phyloP scores from a whole-genome alignment of 192 early-diverging fungal genomes.

The Dispira parvispora region DNA sequence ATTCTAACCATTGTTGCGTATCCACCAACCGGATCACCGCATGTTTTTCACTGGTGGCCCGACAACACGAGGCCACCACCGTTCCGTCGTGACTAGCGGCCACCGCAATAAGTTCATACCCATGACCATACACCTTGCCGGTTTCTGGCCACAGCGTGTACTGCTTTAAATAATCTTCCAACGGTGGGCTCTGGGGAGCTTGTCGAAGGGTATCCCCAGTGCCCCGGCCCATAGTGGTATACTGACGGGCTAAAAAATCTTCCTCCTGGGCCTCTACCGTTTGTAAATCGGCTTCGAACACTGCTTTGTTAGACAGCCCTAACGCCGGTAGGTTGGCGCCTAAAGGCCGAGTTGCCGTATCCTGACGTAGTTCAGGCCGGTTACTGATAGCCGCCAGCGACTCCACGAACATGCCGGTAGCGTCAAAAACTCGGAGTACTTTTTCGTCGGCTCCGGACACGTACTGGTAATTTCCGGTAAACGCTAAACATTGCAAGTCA shows the following conservation, averaged over 20 bases:
- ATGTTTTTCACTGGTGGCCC: conserved; percentile 17
- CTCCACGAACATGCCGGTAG: conserved; percentile 58
- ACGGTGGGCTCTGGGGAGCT: conserved; percentile 41
- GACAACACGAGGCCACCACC: conserved; percentile 44
- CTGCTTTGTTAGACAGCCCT: conserved; percentile 90
- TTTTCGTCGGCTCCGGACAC: conserved; percentile 92
- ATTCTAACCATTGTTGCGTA: conserved; percentile 50
- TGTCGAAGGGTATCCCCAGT: conserved; percentile 21
- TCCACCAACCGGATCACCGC: conserved; percentile 24
- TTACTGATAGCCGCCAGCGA: conserved; percentile 25
- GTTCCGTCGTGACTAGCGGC: conserved; percentile 53
- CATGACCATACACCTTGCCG: conserved; percentile 95
- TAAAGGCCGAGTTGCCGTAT: conserved; percentile 26
- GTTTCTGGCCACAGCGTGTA: conserved; percentile 92
- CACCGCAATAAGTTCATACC: conserved; percentile 73
- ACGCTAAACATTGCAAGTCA: conserved; percentile 73
- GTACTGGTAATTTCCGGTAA: conserved; percentile 52
- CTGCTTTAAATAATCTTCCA: conserved; percentile 79
- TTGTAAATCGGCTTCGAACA: conserved; percentile 9
- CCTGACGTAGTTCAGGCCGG: background rate
- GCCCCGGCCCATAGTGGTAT: conserved; percentile 34
- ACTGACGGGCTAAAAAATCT: conserved; percentile 35
- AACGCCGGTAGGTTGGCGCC: conserved; percentile 77
- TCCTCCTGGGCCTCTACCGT: conserved; percentile 21
- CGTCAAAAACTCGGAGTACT: conserved; percentile 76